Conservation (phyloP, 805 yeast genomes). For the Candida nemodendra region DNA sequence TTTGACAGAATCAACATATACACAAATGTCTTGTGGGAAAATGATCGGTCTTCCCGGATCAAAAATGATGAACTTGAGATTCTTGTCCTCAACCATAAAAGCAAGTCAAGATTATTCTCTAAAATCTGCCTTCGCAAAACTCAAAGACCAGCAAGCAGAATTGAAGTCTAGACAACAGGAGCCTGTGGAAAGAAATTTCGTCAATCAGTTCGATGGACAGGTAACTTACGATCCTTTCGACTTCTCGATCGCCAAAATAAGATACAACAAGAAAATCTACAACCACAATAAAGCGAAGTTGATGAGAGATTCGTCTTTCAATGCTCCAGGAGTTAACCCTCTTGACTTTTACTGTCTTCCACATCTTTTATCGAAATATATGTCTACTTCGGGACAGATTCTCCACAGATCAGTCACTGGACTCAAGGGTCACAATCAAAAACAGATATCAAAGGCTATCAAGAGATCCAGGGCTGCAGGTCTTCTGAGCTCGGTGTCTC, state of each 20-base stretch:
- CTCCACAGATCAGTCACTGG: constrained; percentile 72
- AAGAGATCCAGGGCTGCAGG: constrained; percentile 82
- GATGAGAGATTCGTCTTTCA: constrained; percentile 32
- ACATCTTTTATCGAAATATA: constrained; percentile 58
- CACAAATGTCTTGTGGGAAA: no score
- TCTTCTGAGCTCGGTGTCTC: constrained; percentile 71
- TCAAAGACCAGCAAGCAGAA: constrained; percentile 21
- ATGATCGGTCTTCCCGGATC: no score
- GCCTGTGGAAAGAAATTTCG: constrained; percentile 35
- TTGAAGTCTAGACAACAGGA: constrained; percentile 22
- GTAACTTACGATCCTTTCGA: constrained; percentile 79
- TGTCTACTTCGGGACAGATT: constrained; percentile 74
- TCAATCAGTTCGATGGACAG: constrained; percentile 48
- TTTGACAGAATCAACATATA: no score
- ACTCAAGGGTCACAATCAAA: constrained; percentile 63
- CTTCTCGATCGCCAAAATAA: constrained; percentile 59
- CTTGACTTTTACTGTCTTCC: constrained; percentile 72
- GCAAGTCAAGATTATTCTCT: constrained; percentile 13
- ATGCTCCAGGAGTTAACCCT: constrained; percentile 57
- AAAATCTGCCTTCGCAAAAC: constrained; percentile 19
- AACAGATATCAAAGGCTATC: constrained; percentile 69
- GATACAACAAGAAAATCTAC: constrained; percentile 43
- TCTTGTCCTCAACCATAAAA: no score
- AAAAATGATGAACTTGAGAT: no score
- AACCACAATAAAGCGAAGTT: constrained; percentile 17